phyloP scores from a whole-genome alignment of 2,329 filamentous ascomycete genomes.

The Verticillium klebahnii region DNA sequence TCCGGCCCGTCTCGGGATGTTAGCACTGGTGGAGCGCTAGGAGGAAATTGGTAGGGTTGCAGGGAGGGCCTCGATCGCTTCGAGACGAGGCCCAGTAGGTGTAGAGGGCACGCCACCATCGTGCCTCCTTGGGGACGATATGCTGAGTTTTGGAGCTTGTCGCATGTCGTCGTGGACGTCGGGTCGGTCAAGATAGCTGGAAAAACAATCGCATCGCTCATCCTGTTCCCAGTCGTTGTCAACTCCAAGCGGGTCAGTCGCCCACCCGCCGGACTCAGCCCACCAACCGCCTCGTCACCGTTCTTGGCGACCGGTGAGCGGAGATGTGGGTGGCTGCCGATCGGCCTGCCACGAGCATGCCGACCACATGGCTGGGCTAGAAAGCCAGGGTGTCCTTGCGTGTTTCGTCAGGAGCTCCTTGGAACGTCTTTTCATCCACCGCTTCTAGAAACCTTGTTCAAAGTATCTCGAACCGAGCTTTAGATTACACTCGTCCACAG shows the following conservation, averaged over 20 bases:
- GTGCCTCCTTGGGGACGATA: too few relatives aligned
- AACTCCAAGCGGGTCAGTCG: neutral
- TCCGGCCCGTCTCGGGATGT: too few relatives aligned
- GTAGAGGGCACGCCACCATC: too few relatives aligned
- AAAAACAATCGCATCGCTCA: neutral
- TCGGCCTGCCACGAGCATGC: neutral
- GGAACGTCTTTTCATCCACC: neutral
- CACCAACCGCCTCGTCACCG: neutral
- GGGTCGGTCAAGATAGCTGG: too few relatives aligned
- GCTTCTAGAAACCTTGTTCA: neutral
- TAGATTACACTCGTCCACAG: neutral
- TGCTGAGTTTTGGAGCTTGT: too few relatives aligned
- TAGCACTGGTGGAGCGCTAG: too few relatives aligned
- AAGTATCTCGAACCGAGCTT: neutral
- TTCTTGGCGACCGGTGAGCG: neutral
- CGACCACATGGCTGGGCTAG: neutral
- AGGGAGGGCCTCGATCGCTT: too few relatives aligned
- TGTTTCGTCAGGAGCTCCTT: neutral
- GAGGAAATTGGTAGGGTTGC: too few relatives aligned
- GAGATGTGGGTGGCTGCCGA: neutral
- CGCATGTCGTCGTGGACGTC: too few relatives aligned
- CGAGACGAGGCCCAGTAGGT: too few relatives aligned
- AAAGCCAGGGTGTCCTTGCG: neutral
- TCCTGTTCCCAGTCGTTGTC: neutral
- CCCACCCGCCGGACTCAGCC: neutral